phyloP scores from a whole-genome alignment of 495 filamentous ascomycete species.

The Chlorociboria aeruginascens region DNA sequence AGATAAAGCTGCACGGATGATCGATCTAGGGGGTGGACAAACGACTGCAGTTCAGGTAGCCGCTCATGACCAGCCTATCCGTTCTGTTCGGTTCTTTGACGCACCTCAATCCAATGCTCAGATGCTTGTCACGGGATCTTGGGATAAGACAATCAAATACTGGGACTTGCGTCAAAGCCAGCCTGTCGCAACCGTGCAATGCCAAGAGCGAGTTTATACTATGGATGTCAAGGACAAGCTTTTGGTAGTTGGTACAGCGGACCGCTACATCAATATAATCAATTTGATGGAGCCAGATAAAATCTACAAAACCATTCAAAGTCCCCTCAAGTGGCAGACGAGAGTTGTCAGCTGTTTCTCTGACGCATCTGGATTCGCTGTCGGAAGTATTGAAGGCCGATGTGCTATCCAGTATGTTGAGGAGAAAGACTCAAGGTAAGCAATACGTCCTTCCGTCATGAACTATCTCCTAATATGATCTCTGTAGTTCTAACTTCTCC shows the following conservation, averaged over 20 bases:
- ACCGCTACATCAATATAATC: slow-evolving; percentile 79
- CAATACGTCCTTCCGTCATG: neutral
- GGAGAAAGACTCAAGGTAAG: slow-evolving; percentile 65
- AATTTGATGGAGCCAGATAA: slow-evolving; percentile 66
- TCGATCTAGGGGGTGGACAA: slow-evolving; percentile 53
- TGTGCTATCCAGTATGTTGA: slow-evolving; percentile 84
- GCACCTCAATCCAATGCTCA: slow-evolving; percentile 34
- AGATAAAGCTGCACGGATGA: slow-evolving; percentile 70
- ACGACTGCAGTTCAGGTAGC: slow-evolving; percentile 46
- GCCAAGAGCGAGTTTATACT: slow-evolving; percentile 74
- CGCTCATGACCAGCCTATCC: slow-evolving; percentile 69
- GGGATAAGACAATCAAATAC: slow-evolving; percentile 94
- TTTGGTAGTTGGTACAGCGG: slow-evolving; percentile 74
- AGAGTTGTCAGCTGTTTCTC: slow-evolving; percentile 73
- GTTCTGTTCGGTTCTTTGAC: slow-evolving; percentile 67
- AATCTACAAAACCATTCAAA: slow-evolving; percentile 74
- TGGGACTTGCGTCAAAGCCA: slow-evolving; percentile 68
- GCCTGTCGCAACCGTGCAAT: slow-evolving; percentile 51
- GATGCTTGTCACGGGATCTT: slow-evolving; percentile 79
- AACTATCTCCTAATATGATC: neutral
- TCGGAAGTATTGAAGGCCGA: slow-evolving; percentile 81
- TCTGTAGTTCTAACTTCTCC: slow-evolving; percentile 60
- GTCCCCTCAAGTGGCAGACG: slow-evolving; percentile 82
- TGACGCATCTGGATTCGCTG: slow-evolving; percentile 73
- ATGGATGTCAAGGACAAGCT: slow-evolving; percentile 73